Base-by-base conservation (phyloP, 208 protist species). In the Trypanosoma lewisi region DNA sequence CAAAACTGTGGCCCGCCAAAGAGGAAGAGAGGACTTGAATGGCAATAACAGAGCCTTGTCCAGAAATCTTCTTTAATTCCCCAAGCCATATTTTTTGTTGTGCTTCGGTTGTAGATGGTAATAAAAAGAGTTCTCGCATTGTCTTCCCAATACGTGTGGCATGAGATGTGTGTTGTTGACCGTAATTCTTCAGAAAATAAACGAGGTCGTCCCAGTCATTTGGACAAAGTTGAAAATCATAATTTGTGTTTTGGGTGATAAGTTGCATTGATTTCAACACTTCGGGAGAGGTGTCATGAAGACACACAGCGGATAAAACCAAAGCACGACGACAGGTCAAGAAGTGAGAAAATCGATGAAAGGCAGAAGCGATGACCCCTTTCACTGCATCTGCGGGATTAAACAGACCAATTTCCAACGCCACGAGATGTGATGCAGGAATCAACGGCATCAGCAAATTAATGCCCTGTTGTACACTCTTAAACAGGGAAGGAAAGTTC, bases 391-490 rank as follows among this genome's bases (percentile, higher is more conserved):
- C 85, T 1, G 78, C 69, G 14, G 63, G 33, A 64, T 75, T 80
- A 63, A 94, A 89, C 19, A 96, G 68, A 51, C 73, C 78, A 21
- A 68, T 59, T 57, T 92, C 85, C 19, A 96, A 69, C 6, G 70
- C 70, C 16, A 58, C 17, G 36, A 96, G 77, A 37, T 82, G 72
- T 11, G 75, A 67, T 27, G 55, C 68, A 0, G 84, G 81, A 39
- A 94, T 80, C 73, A 93, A 77, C 28, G 78, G 27, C 82, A 96
- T 92, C 55, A 96, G 78, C 45, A 79, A 65, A 63, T 81, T 70
- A 44, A 93, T 70, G 59, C 87, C 90, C 62, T 96, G 85, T 66
- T 91, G 87, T 28, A 93, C 66, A 59, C 71, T 94, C 73, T 87
- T 87, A 77, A 87, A 94, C 21, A 93, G 77, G 9, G 77, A 64